These are phyloP conservation scores for Iberis pinnata DNA, from an alignment of 345 rosid genomes.

Conservation along the genomic window DNA sequence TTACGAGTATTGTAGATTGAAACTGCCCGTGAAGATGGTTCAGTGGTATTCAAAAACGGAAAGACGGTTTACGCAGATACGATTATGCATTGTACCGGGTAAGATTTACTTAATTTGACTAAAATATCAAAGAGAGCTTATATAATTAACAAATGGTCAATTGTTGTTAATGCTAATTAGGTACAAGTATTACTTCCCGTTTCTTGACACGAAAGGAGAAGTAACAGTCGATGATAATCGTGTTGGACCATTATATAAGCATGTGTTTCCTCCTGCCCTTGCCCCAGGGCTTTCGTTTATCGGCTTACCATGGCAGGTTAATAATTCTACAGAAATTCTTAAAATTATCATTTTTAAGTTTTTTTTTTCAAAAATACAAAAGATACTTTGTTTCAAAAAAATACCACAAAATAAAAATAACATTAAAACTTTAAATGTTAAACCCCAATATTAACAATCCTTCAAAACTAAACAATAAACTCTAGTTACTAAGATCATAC, in stretches of 20 bases:
- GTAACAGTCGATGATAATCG: constrained; percentile 61
- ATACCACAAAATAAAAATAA: too few species aligned
- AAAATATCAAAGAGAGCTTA: too few species aligned
- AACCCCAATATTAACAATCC: too few species aligned
- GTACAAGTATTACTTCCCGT: constrained; percentile 70
- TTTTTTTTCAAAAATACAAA: too few species aligned
- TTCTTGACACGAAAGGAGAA: constrained; percentile 59
- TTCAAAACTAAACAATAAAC: too few species aligned
- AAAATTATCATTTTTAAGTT: too few species aligned
- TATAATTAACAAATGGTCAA: too few species aligned
- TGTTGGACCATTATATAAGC: constrained; percentile 67
- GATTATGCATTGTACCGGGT: constrained; percentile 79
- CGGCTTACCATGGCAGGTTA: constrained; percentile 65
- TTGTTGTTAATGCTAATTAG: constrained; percentile 30
- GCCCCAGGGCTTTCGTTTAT: constrained; percentile 71
- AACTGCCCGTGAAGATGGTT: constrained; percentile 46
- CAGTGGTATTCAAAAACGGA: constrained; percentile 53
- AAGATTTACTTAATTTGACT: too few species aligned
- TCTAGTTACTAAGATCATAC: too few species aligned
- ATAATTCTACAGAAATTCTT: too few species aligned
- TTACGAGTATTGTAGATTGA: constrained; percentile 48
- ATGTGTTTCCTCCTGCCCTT: constrained; percentile 56
- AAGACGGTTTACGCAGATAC: constrained; percentile 39
- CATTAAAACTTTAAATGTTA: too few species aligned
- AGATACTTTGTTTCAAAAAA: too few species aligned